Base-by-base conservation (phyloP, 2,329 filamentous ascomycete genomes). In the Colletotrichum brevisporum region DNA sequence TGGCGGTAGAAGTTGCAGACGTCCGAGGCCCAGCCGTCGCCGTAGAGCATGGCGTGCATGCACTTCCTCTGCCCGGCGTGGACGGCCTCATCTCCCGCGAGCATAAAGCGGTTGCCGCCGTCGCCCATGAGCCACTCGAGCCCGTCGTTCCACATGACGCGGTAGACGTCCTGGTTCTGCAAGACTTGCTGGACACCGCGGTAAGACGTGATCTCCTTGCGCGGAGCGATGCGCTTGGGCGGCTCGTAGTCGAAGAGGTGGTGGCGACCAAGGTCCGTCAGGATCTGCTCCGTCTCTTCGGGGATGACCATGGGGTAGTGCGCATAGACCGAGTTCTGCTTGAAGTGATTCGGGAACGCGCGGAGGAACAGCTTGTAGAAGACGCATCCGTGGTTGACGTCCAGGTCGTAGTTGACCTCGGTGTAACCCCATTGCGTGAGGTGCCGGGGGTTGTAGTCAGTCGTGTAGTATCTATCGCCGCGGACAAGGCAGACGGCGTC, bases 381-480 rank as follows among this genome's bases (percentile, higher is more conserved):
- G 13, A 94, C 89, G 73, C 92, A 94, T 54, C 94, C 94, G 76
- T 96, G 91, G 79, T 96, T 92, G 72, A 95, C 81, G 67, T 87
- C 89, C 24, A 90, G 81, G 73, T 97, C 92, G 64, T 91, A 93
- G 21, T 92, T 86, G 4, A 88, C 91, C 76, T 94, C 91, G 63
- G 89, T 89, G 82, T 89, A 95, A 21, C 94, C 94, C 93, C 93
- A 97, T 80, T 94, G 94, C 1, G 94, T 97, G 54, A 97, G 80
- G 73, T 90, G 89, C 9, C 89, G 87, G 0, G 93, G 88, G 73
- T 91, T 89, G 77, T 92, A 95, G 78, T 95, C 93, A n/a, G 80
- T 84, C 0, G 92, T 95, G 82, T 94, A 94, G 81, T 93, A 91
- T 21, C 93, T 84, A 75, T 96, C 93, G 41, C 92, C 92, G 26